Conservation (phyloP, 257 asterid species). For the Solanum lycopersicoides region DNA sequence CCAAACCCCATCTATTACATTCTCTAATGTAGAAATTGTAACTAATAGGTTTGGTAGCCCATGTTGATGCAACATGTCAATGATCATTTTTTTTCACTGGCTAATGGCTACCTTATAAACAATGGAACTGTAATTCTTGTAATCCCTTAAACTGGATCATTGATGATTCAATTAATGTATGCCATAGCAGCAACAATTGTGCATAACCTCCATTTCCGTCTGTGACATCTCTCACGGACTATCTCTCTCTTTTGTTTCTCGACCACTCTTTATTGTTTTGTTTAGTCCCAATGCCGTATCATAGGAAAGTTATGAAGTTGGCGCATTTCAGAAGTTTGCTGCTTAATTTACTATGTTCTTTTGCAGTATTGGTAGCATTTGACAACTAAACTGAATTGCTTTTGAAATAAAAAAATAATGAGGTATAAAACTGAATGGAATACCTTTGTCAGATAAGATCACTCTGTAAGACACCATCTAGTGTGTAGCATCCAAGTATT, state of each 20-base stretch:
- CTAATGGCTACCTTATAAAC: neutral
- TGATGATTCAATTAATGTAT: neutral
- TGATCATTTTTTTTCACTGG: neutral
- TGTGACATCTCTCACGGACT: neutral
- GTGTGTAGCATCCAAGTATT: neutral
- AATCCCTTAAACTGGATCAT: neutral
- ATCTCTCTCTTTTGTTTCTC: neutral
- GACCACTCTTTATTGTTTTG: neutral
- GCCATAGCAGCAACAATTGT: neutral
- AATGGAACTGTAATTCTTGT: neutral
- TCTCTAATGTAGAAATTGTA: slow-evolving; percentile 14
- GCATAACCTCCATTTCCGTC: neutral
- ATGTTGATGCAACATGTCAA: neutral
- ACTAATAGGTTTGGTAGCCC: neutral
- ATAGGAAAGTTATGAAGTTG: neutral
- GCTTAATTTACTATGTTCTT: neutral
- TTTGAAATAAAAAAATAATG: neutral
- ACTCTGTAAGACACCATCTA: neutral
- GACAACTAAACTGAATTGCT: neutral
- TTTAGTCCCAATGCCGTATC: neutral
- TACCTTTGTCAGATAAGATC: neutral
- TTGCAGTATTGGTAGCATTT: neutral
- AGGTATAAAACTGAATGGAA: neutral
- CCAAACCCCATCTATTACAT: slow-evolving; percentile 81
- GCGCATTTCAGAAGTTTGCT: neutral